Base-by-base conservation (phyloP, 1,139 yeast species). In the Yamadazyma atlantica region DNA sequence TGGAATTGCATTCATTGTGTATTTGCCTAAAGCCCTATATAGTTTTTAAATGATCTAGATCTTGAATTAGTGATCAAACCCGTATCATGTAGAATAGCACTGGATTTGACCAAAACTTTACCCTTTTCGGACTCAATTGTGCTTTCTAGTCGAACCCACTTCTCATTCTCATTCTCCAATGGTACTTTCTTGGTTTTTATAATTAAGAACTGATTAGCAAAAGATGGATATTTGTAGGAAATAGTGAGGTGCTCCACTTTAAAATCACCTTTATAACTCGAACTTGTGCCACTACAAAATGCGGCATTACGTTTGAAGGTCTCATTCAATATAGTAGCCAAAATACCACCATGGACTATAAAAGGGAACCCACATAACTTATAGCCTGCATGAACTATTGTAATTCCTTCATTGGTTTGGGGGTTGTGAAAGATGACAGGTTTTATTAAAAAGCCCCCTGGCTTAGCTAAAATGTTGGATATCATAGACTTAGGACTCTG, bases 321-420 rank as follows among this genome's bases (percentile, higher is more conserved):
- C 45, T 89, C 96, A 54, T 86, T 94, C 41, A 88, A 65, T 11
- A 90, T 64, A 0, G 95, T 83, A 7, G 95, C 95, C 27, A 90
- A 60, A 30, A 90, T 78, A 0, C 97, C 97, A 3, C 97, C 97
- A 55, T 90, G 97, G 1, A 88, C 75, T 27, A 90, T 66, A 49
- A 86, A 81, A 1, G 97, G 97, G 55, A 84, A 89, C 2, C 97
- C 97, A 34, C 94, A 82, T 26, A 89, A 62, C 44, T 75, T 75
- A 54, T 83, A 79, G 0, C 97, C 97, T 35, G 85, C 73, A 57
- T 88, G 95, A 19, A 87, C 70, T 3, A 85, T 70, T 0, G 88
- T 75, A 0, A 85, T 73, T 0, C 84, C 73, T 43, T 86, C 83
- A 41, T 77, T 70, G 2, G 80, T 75, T 25, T 63, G 64, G 7